Base-by-base conservation (phyloP, 192 early-diverging fungal genomes). In the Backusella luteola region DNA sequence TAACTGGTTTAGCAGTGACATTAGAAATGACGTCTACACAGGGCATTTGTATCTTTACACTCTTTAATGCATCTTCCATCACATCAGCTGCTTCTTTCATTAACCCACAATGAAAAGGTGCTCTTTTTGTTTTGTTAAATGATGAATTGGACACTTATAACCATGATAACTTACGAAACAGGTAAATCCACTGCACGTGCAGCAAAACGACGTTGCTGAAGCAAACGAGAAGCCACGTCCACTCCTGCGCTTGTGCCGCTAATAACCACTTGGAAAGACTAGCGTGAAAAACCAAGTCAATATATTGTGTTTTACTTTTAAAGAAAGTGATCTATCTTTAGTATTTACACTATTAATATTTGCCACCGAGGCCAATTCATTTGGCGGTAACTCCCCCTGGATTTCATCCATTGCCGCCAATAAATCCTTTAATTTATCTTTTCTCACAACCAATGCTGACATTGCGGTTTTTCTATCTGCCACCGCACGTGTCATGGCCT, bases 41-140 rank as follows among this genome's bases (percentile, higher is more conserved):
- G 41, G 96, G 96, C 35, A 86, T 84, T n/a, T 86, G 66, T 41
- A 99, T 92, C 46, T 91, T 87, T 11, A 92, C 85, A 49, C 81
- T 81, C n/a, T 82, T 86, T n/a, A 99, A 86, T 8, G 90, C 91
- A 8, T 87, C 77, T 41, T 85, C 87, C 88, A 99, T 93, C 26
- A 80, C 85, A 42, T 90, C 86, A 1, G 93, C 93, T 6, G 96
- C 97, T 23, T 94, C 92, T 36, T 86, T 85, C 97, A 99, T 97
- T 71, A 99, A 81, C 39, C 84, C 89, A 83, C 96, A 97, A 84
- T 99, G 97, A 77, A 99, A 99, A 3, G 97, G 97, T 29, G 96
- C 97, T 26, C 85, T 89, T 56, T 56, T 56, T 53, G 3, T 8
- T 8, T 26, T 9, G 41, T n/a, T 34, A 44, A 35, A 44, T 72